Conservation (phyloP, 2,329 filamentous ascomycete genomes). For the Exophiala oligosperma region DNA sequence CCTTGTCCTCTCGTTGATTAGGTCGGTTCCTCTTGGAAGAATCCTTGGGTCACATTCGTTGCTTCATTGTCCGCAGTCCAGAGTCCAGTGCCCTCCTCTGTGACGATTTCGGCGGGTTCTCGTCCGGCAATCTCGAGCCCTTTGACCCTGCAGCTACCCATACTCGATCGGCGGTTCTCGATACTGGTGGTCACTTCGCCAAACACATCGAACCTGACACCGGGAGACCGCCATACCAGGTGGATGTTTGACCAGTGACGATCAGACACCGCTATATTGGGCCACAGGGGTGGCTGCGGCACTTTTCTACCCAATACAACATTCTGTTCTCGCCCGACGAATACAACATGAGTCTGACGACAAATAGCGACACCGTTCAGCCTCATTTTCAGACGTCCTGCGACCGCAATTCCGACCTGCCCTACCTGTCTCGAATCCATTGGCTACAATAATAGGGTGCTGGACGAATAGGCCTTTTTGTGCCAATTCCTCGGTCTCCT, state of each 20-base stretch:
- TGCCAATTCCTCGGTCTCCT: slow-evolving; percentile 10
- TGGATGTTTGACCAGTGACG: background rate
- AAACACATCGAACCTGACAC: background rate
- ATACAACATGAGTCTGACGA: slow-evolving; percentile 27
- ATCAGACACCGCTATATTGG: background rate
- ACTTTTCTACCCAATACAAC: background rate
- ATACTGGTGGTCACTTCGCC: background rate
- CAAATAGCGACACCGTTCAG: slow-evolving; percentile 23
- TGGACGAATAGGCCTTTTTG: slow-evolving; percentile 28
- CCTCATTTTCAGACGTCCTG: slow-evolving; percentile 27
- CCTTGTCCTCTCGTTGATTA: slow-evolving; percentile 6
- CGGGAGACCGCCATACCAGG: no score
- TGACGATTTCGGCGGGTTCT: slow-evolving; percentile 7
- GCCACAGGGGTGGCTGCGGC: no score
- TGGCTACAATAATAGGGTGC: slow-evolving; percentile 28
- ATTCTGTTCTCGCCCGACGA: slow-evolving; percentile 19
- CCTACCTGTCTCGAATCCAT: slow-evolving; percentile 24
- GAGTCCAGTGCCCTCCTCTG: slow-evolving; percentile 4
- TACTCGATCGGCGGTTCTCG: background rate
- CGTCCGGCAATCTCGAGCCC: slow-evolving; percentile 3
- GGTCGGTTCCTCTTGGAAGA: slow-evolving; percentile 5
- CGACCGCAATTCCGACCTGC: slow-evolving; percentile 25
- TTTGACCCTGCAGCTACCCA: slow-evolving; percentile 5
- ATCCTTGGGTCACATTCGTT: slow-evolving; percentile 14
- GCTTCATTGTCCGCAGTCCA: background rate